Percentiles rank a stretch among this genome's conserved stretches.
These are phyloP conservation scores for Rhynchosporium secalis DNA, from an alignment of 2,329 filamentous ascomycete genomes.

Conservation along the genomic window DNA sequence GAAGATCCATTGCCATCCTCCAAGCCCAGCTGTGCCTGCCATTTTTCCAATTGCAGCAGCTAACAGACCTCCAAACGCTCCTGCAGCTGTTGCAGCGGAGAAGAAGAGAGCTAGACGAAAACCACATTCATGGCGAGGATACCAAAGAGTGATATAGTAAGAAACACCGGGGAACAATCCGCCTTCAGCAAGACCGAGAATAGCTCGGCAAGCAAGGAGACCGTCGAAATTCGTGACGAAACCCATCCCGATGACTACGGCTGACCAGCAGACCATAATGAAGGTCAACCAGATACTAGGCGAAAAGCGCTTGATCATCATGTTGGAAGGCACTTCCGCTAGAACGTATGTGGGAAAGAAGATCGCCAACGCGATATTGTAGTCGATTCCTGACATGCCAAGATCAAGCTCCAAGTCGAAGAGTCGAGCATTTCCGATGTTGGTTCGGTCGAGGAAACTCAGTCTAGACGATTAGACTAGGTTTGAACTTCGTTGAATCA, in stretches of 20 bases:
- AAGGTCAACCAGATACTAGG: slow-evolving; percentile 64
- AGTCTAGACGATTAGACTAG: slow-evolving; percentile 23
- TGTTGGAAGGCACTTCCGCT: slow-evolving; percentile 39
- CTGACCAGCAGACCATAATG: slow-evolving; percentile 65
- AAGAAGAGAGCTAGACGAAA: slow-evolving; percentile 64
- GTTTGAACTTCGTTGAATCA: too few relatives aligned
- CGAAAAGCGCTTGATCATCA: slow-evolving; percentile 43
- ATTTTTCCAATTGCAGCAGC: slow-evolving; percentile 57
- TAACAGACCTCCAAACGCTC: slow-evolving; percentile 54
- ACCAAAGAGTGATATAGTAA: slow-evolving; percentile 56
- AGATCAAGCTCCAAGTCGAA: slow-evolving; percentile 40
- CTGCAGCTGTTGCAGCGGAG: slow-evolving; percentile 53
- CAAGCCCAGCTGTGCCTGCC: slow-evolving; percentile 54
- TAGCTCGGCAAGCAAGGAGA: slow-evolving; percentile 53
- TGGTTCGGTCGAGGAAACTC: slow-evolving; percentile 38
- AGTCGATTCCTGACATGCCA: slow-evolving; percentile 34
- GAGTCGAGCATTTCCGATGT: slow-evolving; percentile 39
- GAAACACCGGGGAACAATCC: slow-evolving; percentile 63
- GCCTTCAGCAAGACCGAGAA: slow-evolving; percentile 52
- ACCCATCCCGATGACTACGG: slow-evolving; percentile 68
- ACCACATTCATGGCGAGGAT: slow-evolving; percentile 59
- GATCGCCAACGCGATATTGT: slow-evolving; percentile 40
- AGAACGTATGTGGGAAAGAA: slow-evolving; percentile 36
- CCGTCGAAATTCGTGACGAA: slow-evolving; percentile 57
- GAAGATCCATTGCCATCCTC: slow-evolving; percentile 80